Evolutionary conservation across 2,329 filamentous ascomycete species (phyloP).

Genomic region (Pseudopithomyces chartarum): DNA sequence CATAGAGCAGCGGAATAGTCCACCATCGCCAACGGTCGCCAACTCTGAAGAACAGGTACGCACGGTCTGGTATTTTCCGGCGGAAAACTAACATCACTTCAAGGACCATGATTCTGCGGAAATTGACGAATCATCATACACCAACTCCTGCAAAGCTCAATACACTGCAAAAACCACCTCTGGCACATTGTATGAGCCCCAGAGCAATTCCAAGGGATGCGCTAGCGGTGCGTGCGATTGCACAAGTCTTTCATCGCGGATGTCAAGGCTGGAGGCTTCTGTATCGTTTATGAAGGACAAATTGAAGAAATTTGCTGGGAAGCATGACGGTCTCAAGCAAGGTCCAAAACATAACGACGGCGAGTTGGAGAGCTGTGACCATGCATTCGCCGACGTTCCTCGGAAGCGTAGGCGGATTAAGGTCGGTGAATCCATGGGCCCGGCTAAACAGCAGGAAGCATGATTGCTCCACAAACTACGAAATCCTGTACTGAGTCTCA

Average conservation of each 20-base stretch:
- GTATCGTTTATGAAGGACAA: neutral
- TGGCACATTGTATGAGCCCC: neutral
- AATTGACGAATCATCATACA: neutral
- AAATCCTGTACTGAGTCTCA: no score
- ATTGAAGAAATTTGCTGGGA: neutral
- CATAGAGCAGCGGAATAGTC: neutral
- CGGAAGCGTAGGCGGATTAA: neutral
- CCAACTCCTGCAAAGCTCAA: neutral
- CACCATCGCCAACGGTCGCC: neutral
- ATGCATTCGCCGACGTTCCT: neutral
- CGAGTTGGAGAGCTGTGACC: neutral
- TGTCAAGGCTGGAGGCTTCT: neutral
- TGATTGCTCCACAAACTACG: no score
- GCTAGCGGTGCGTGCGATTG: neutral
- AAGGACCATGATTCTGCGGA: neutral
- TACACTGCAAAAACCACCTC: neutral
- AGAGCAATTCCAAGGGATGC: neutral
- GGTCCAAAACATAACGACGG: neutral
- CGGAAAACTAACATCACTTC: neutral
- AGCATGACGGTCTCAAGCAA: neutral
- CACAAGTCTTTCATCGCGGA: neutral
- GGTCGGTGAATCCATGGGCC: neutral
- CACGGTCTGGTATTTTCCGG: neutral
- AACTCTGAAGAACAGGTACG: neutral
- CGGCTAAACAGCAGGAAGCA: no score